phyloP scores from a whole-genome alignment of 2,329 filamentous ascomycete genomes.

The Aureobasidium uvarum region DNA sequence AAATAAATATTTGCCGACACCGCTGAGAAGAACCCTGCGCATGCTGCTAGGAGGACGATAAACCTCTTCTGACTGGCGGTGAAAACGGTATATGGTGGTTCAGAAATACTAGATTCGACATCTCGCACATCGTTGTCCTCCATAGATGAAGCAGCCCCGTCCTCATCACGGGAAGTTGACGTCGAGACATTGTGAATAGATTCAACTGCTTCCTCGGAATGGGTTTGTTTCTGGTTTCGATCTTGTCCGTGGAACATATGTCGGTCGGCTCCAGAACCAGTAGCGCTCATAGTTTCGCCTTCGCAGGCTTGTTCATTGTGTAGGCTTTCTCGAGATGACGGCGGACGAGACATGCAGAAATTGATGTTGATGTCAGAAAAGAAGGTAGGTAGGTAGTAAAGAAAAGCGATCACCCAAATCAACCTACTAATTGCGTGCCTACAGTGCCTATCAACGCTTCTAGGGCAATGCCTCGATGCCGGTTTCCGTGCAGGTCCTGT shows the following conservation, averaged over 20 bases:
- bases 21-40: slow-evolving; percentile 53
- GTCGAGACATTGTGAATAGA: slow-evolving; percentile 1
- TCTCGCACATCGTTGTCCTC: slow-evolving; percentile 26
- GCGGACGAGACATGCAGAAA: slow-evolving; percentile 4
- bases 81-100: slow-evolving; percentile 41
- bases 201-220: slow-evolving; percentile 2
- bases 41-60: slow-evolving; percentile 51
- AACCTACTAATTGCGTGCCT: slow-evolving; percentile 1
- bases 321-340: not conserved
- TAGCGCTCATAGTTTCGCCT: not conserved
- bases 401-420: not conserved
- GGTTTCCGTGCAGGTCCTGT: not conserved
- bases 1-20: slow-evolving; percentile 51
- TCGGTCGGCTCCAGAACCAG: not conserved
- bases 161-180: not conserved
- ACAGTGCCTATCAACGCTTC: not conserved
- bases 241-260: not conserved
- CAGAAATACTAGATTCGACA: slow-evolving; percentile 30
- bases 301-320: not conserved
- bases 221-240: too few species aligned
- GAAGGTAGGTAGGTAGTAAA: not conserved
- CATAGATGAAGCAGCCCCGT: not conserved
- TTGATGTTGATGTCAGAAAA: not conserved
- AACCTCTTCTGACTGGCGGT: slow-evolving; percentile 44
- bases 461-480: not conserved